Percentiles rank a stretch among this genome's conserved stretches.
Evolutionary conservation across 257 asterid genomes (phyloP).

Genomic region (Solanum virginianum): DNA sequence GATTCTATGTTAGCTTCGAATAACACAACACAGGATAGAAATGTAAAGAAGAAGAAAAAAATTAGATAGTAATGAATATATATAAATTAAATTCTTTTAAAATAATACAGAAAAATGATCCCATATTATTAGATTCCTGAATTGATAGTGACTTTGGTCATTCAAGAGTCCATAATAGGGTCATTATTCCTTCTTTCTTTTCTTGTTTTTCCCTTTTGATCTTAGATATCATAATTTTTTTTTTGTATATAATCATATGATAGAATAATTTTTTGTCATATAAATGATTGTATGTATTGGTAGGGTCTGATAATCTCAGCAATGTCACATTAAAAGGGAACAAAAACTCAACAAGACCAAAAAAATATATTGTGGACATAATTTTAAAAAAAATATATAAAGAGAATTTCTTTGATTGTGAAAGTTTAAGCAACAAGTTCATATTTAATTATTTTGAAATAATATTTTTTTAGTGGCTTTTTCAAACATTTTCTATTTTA

Average conservation of each 20-base stretch:
- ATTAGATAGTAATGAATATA: no score
- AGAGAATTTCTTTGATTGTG: neutral
- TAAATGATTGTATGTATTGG: neutral
- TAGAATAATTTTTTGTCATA: neutral
- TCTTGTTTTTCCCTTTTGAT: neutral
- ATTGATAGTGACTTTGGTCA: neutral
- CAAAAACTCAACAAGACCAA: neutral
- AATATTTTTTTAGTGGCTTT: neutral
- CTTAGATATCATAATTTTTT: neutral
- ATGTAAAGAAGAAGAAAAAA: no score
- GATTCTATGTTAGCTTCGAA: no score
- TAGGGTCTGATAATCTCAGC: neutral
- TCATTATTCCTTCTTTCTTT: neutral
- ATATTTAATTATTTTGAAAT: neutral
- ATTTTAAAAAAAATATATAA: neutral
- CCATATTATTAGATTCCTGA: neutral
- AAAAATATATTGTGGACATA: neutral
- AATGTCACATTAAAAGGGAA: slow-evolving; percentile 1
- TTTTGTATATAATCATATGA: neutral
- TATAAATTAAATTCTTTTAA: no score
- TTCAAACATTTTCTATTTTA: neutral
- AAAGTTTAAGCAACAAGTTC: neutral
- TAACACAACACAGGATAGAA: no score
- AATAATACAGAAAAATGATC: neutral
- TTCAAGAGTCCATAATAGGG: neutral